Evolutionary conservation across 2,329 filamentous ascomycete species (phyloP).

Genomic region (Arachnopeziza araneosa): DNA sequence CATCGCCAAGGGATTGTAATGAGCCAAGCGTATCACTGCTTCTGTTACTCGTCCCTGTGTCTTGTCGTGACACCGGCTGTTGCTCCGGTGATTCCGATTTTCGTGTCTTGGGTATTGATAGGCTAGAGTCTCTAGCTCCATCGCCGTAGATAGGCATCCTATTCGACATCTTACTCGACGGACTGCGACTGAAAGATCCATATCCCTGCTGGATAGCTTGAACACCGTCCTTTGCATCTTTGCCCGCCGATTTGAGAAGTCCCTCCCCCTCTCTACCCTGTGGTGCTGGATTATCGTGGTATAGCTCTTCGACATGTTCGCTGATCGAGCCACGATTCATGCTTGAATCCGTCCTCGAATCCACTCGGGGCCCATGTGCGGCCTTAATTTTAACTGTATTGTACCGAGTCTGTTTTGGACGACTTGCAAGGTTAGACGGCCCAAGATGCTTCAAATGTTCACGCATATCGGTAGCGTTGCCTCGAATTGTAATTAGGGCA

Average conservation of each 20-base stretch:
- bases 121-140: neutral
- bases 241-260: conserved; percentile 46
- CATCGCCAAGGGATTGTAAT: conserved; percentile 25
- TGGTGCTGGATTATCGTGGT: conserved; percentile 35
- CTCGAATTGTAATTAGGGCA: conserved; percentile 47
- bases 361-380: conserved; percentile 22
- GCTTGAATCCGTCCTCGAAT: conserved; percentile 33
- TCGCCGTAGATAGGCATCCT: neutral
- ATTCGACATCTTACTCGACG: neutral
- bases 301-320: conserved; percentile 39
- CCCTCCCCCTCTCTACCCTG: conserved; percentile 49
- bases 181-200: conserved; percentile 34
- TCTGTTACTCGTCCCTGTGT: conserved; percentile 16
- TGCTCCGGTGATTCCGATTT: conserved; percentile 2
- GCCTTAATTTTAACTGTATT: conserved; percentile 64
- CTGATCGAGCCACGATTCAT: conserved; percentile 33
- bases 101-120: neutral
- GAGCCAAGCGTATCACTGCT: conserved; percentile 28
- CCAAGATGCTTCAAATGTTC: conserved; percentile 60
- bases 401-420: conserved; percentile 55
- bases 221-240: conserved; percentile 59
- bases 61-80: conserved; percentile 11
- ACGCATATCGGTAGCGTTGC: conserved; percentile 57
- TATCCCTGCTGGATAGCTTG: conserved; percentile 54
- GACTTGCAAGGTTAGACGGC: conserved; percentile 60